Evolutionary conservation across 2,329 filamentous ascomycete genomes (phyloP).

Genomic region (Calonectria multiphialidica): DNA sequence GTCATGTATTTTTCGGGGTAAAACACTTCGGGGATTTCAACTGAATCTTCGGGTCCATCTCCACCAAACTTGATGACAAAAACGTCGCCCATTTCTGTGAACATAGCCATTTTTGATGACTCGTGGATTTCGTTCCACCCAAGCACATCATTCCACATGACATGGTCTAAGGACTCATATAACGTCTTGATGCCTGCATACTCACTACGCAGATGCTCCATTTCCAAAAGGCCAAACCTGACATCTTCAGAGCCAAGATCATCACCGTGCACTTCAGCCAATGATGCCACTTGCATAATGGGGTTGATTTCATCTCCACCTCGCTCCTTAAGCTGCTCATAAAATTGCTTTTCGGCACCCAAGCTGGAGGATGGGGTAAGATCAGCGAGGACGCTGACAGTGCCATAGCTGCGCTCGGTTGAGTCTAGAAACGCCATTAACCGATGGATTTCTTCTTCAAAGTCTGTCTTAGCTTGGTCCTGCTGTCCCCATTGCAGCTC

Average conservation of each 20-base stretch:
- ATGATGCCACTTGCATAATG: slow-evolving; percentile 48
- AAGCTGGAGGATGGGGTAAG: slow-evolving; percentile 48
- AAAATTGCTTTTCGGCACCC: slow-evolving; percentile 58
- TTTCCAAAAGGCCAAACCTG: slow-evolving; percentile 57
- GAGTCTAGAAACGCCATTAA: slow-evolving; percentile 73
- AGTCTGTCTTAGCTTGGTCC: slow-evolving; percentile 46
- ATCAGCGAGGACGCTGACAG: slow-evolving; percentile 60
- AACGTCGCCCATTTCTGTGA: slow-evolving; percentile 63
- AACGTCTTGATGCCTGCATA: slow-evolving; percentile 56
- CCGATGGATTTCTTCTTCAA: slow-evolving; percentile 69
- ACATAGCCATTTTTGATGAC: slow-evolving; percentile 55
- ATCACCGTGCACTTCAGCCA: slow-evolving; percentile 46
- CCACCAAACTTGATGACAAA: slow-evolving; percentile 60
- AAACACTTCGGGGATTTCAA: slow-evolving; percentile 64
- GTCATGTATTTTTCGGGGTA: slow-evolving; percentile 68
- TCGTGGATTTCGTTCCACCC: slow-evolving; percentile 50
- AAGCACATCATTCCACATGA: slow-evolving; percentile 61
- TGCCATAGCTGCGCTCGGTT: slow-evolving; percentile 71
- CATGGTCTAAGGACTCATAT: slow-evolving; percentile 61
- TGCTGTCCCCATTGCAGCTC: slow-evolving; percentile 47
- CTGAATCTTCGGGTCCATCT: slow-evolving; percentile 54
- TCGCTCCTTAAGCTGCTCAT: slow-evolving; percentile 53
- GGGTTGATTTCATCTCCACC: slow-evolving; percentile 43
- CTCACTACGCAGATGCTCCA: slow-evolving; percentile 51
- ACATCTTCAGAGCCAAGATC: slow-evolving; percentile 49